Base-by-base conservation (phyloP, 768 basidiomycete genomes). In the Mycena alexandri region DNA sequence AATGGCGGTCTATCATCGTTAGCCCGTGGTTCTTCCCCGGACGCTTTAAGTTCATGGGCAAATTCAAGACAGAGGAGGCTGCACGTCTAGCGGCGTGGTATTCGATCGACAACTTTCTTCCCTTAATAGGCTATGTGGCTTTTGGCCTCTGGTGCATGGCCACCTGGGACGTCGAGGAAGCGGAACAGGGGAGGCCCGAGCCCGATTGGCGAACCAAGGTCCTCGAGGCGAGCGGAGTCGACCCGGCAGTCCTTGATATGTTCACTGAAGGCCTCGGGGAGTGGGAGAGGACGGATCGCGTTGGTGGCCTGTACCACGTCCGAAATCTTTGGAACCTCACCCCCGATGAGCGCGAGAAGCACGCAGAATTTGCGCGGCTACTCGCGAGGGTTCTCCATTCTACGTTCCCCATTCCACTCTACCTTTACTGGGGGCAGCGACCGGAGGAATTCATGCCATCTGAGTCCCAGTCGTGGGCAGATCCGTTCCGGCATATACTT, bases 81-180 rank as follows among this genome's bases (percentile, higher is more conserved):
- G 58, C 58, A 21, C 58, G 58, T 11, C 21, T 50, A 3, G 58
- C 47, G 38, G 22, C 36, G 9, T 60, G 46, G 58, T 36, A 21
- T 16, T 48, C 58, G 17, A 48, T 48, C 7, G 47, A 60, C 2
- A 41, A 48, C 34, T 60, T 60, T 21, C 29, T 60, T 2, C 46
- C 58, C 25, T 34, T 48, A 2, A n/a, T 60, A 13, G 58, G 58
- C 58, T 60, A 50, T 22, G 58, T 38, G 47, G 22, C 58, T 19
- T 33, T 59, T 33, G 57, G 19, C 5, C 14, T 47, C 5, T 59
- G 43, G 44, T n/a, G 25, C 46, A 48, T 60, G 58, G 21, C 19
- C 5, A 24, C 3, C 19, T 38, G 36, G 46, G 46, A 60, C n/a
- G n/a, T 1, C 1, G 34, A 19, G 7, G 16, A 14, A 29, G 5